phyloP scores from a whole-genome alignment of 768 basidiomycete genomes.

The Russula brevipes region DNA sequence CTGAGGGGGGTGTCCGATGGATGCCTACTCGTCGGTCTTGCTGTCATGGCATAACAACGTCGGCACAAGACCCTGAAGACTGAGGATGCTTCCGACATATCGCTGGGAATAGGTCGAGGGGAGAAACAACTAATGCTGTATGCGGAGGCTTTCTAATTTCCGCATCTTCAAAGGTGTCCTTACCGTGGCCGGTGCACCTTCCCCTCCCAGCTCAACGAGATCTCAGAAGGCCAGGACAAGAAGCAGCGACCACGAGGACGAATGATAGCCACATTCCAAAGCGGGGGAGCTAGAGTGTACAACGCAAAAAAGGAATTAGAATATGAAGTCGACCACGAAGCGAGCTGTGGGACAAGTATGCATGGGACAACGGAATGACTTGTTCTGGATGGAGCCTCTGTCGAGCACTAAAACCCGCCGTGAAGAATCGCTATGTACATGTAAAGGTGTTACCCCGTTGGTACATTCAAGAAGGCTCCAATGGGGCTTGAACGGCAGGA shows the following conservation, averaged over 20 bases:
- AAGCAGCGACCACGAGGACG: background rate
- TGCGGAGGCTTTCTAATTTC: too few relatives aligned
- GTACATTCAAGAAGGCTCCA: background rate
- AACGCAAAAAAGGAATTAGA: background rate
- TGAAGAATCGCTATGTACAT: background rate
- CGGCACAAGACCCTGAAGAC: too few relatives aligned
- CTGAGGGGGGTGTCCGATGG: background rate
- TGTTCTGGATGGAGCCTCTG: background rate
- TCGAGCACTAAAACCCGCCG: constrained; percentile 2
- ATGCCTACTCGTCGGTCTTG: background rate
- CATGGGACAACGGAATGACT: background rate
- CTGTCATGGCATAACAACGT: background rate
- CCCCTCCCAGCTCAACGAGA: background rate
- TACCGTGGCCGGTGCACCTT: background rate
- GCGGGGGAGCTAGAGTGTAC: background rate
- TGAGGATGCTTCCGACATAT: too few relatives aligned
- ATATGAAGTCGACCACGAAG: background rate
- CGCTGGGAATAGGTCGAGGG: too few relatives aligned
- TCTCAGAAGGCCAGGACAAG: background rate
- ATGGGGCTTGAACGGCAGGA: background rate
- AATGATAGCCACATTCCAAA: background rate
- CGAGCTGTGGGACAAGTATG: background rate
- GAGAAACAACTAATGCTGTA: too few relatives aligned
- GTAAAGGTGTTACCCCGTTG: background rate
- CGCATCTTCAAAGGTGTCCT: too few relatives aligned